A percentile compares a stretch with the other conserved stretches of the same genome.
Evolutionary conservation across 2,329 filamentous ascomycete species (phyloP).

Genomic region (Nothophoma quercina): DNA sequence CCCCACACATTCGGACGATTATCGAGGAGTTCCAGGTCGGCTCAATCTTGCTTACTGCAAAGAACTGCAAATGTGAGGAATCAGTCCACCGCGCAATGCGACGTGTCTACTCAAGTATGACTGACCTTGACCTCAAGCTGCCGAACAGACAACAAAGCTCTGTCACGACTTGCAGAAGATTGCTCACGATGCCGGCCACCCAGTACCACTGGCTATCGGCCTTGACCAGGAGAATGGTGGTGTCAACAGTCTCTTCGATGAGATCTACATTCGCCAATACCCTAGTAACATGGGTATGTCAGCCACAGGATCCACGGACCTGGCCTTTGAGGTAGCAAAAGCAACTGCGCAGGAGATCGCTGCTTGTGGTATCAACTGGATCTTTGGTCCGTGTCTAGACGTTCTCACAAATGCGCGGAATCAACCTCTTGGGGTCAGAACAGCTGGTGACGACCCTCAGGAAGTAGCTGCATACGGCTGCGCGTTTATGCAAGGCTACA

Average conservation of each 20-base stretch:
- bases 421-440: slow-evolving; percentile 88
- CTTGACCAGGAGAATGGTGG: slow-evolving; percentile 98
- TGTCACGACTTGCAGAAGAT: slow-evolving; percentile 93
- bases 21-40: slow-evolving; percentile 88
- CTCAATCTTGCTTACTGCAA: slow-evolving; percentile 82
- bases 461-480: slow-evolving; percentile 94
- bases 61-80: slow-evolving; percentile 79
- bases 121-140: slow-evolving; percentile 66
- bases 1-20: slow-evolving; percentile 79
- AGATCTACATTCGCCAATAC: slow-evolving; percentile 94
- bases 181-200: slow-evolving; percentile 88
- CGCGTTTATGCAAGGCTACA: slow-evolving; percentile 89
- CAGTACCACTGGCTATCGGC: slow-evolving; percentile 86
- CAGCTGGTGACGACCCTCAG: slow-evolving; percentile 90
- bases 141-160: slow-evolving; percentile 85
- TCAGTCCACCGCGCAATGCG: slow-evolving; percentile 13
- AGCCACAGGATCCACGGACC: slow-evolving; percentile 83
- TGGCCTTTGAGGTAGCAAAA: slow-evolving; percentile 90
- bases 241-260: slow-evolving; percentile 95
- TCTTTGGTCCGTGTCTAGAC: slow-evolving; percentile 91
- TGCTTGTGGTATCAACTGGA: slow-evolving; percentile 94
- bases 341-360: slow-evolving; percentile 92
- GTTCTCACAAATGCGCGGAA: slow-evolving; percentile 92
- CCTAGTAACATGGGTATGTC: slow-evolving; percentile 96
- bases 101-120: slow-evolving; percentile 12